phyloP scores from a whole-genome alignment of 2,329 filamentous ascomycete species.

The Colletotrichum tropicale region DNA sequence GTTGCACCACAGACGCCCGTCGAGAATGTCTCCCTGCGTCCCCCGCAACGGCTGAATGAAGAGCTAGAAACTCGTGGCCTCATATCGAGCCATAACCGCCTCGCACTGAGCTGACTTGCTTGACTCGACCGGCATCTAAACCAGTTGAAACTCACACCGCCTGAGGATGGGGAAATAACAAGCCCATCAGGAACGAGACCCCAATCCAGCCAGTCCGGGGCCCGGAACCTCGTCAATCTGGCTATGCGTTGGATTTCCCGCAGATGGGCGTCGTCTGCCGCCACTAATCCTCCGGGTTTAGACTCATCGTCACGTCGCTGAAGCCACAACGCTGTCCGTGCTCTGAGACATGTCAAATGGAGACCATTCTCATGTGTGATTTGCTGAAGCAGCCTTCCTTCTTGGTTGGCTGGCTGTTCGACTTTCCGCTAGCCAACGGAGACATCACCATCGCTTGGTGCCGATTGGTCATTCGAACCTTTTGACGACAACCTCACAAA shows the following conservation, averaged over 20 bases:
- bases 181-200: background rate
- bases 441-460: background rate
- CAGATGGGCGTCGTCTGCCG: background rate
- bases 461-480: background rate
- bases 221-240: background rate
- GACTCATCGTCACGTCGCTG: background rate
- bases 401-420: background rate
- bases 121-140: background rate
- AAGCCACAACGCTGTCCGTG: conserved; percentile 12
- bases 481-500: background rate
- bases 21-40: conserved; percentile 6
- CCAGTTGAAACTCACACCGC: conserved; percentile 7
- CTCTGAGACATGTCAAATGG: conserved; percentile 4
- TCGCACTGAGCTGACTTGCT: background rate
- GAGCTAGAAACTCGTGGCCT: background rate
- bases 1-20: background rate
- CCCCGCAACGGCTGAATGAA: background rate
- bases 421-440: background rate
- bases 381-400: background rate
- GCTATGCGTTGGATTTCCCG: conserved; percentile 2
- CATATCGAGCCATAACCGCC: background rate
- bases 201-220: background rate
- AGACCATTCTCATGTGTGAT: background rate
- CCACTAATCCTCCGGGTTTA: background rate
- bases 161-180: background rate